Conservation (phyloP, 2,329 filamentous ascomycete species). For the Fusarium continuum region DNA sequence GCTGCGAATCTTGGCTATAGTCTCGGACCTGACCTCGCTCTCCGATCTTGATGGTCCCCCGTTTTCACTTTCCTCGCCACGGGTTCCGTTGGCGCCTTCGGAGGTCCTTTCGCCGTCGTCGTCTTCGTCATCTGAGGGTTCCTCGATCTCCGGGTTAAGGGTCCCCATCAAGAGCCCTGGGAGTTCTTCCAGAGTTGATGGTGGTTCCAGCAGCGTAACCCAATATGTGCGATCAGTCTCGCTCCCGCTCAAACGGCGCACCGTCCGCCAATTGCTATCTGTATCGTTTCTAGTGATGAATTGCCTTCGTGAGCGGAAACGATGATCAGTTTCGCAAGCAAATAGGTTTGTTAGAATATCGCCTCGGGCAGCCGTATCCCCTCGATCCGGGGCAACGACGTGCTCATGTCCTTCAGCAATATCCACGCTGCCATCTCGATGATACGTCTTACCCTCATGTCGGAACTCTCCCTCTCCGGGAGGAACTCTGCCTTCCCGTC, state of each 20-base stretch:
- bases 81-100: constrained; percentile 39
- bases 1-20: constrained; percentile 49
- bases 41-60: constrained; percentile 50
- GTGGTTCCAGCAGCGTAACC: constrained; percentile 57
- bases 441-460: constrained; percentile 73
- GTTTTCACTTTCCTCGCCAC: constrained; percentile 41
- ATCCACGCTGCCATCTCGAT: constrained; percentile 70
- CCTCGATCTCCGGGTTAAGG: constrained; percentile 41
- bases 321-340: constrained; percentile 48
- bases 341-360: constrained; percentile 67
- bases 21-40: constrained; percentile 53
- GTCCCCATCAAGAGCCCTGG: constrained; percentile 52
- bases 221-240: constrained; percentile 53
- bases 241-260: constrained; percentile 44
- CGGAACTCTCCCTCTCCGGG: constrained; percentile 64
- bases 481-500: constrained; percentile 75
- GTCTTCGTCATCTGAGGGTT: constrained; percentile 44
- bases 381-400: constrained; percentile 66
- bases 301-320: constrained; percentile 43
- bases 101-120: constrained; percentile 36
- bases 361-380: constrained; percentile 68
- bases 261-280: constrained; percentile 50
- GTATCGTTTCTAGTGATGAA: constrained; percentile 45
- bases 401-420: constrained; percentile 66
- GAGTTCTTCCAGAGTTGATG: constrained; percentile 55